These are phyloP conservation scores for Aspergillus nomiae DNA, from an alignment of 2,329 filamentous ascomycete species.

Conservation along the genomic window DNA sequence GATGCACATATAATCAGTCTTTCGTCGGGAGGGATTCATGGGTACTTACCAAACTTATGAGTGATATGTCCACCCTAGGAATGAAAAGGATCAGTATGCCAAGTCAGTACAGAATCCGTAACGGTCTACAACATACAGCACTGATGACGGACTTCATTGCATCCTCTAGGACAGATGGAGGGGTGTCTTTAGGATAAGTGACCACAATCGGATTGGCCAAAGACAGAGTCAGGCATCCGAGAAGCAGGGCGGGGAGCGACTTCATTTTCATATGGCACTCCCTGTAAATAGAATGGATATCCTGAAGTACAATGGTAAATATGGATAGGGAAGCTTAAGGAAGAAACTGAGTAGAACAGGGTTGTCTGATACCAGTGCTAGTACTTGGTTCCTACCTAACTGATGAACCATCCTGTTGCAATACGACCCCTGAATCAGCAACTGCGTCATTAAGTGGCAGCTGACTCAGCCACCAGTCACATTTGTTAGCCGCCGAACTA, in stretches of 20 bases:
- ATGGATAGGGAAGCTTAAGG: neutral
- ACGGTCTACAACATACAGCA: constrained; percentile 51
- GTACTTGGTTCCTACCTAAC: neutral
- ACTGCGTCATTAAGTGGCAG: neutral
- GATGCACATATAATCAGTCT: neutral
- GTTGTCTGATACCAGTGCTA: neutral
- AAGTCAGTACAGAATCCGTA: neutral
- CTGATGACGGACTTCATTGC: constrained; percentile 71
- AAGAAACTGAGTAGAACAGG: neutral
- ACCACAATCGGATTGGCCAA: constrained; percentile 78
- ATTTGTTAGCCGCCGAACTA: neutral
- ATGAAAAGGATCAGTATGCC: neutral
- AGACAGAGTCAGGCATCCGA: constrained; percentile 61
- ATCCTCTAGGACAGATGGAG: constrained; percentile 66
- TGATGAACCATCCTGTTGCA: neutral
- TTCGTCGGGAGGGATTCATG: constrained; percentile 4
- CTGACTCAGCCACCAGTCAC: neutral
- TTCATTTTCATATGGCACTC: constrained; percentile 57
- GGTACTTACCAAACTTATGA: constrained; percentile 72
- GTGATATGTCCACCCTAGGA: constrained; percentile 70
- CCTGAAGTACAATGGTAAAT: neutral
- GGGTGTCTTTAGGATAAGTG: constrained; percentile 71
- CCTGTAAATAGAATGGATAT: neutral
- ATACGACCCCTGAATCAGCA: neutral
- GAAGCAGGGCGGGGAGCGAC: constrained; percentile 59